phyloP scores from a whole-genome alignment of 1,139 yeast species.

The Yamadazyma pseudoaaseri region DNA sequence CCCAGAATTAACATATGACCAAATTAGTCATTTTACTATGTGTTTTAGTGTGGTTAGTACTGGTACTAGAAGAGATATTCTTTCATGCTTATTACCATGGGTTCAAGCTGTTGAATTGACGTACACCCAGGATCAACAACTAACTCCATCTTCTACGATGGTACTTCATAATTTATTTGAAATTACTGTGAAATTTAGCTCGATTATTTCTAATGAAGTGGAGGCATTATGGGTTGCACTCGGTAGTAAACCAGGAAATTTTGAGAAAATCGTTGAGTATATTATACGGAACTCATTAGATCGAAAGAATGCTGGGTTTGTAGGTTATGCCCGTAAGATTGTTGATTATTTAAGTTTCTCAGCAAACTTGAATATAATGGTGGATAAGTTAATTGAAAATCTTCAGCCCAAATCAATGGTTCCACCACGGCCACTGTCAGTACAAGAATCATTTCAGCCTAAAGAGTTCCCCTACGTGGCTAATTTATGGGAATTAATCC shows the following conservation, averaged over 20 bases:
- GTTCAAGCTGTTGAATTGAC: slow-evolving; percentile 73
- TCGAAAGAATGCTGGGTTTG: slow-evolving; percentile 70
- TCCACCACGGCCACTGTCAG: slow-evolving; percentile 51
- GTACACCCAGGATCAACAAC: slow-evolving; percentile 21
- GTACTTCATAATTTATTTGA: slow-evolving; percentile 80
- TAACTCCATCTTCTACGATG: slow-evolving; percentile 65
- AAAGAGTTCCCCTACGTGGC: slow-evolving; percentile 68
- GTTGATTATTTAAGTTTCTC: slow-evolving; percentile 69
- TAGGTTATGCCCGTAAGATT: slow-evolving; percentile 77
- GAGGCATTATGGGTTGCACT: slow-evolving; percentile 95
- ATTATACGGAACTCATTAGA: slow-evolving; percentile 68
- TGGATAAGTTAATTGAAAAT: slow-evolving; percentile 65
- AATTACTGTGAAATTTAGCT: slow-evolving; percentile 75
- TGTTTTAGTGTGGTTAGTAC: slow-evolving; percentile 61
- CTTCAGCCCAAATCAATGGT: slow-evolving; percentile 86
- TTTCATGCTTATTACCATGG: slow-evolving; percentile 88
- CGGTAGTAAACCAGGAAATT: slow-evolving; percentile 68
- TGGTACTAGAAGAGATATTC: slow-evolving; percentile 65
- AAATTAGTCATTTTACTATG: slow-evolving; percentile 73
- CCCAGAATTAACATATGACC: slow-evolving; percentile 55
- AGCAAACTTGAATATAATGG: slow-evolving; percentile 53
- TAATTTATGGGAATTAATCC: slow-evolving; percentile 57
- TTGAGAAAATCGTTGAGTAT: slow-evolving; percentile 70
- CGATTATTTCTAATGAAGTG: slow-evolving; percentile 75
- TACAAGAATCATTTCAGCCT: slow-evolving; percentile 11